Evolutionary conservation across 2,329 filamentous ascomycete genomes (phyloP).

Genomic region (Ascochyta clinopodiicola): DNA sequence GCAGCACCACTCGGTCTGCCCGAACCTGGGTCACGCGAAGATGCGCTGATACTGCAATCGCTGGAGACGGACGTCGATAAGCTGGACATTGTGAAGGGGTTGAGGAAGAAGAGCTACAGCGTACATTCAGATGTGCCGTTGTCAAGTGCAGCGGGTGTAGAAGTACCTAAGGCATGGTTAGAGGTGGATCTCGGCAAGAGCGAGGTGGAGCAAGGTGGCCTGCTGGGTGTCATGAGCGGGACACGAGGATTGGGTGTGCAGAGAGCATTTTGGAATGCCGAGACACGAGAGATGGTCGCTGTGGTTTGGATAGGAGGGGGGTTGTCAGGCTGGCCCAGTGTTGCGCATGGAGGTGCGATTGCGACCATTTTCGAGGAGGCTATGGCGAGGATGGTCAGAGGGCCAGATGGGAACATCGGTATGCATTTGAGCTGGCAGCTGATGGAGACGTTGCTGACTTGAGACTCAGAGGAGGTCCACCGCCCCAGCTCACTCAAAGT

Average conservation of each 20-base stretch:
- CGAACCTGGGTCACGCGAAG: slow-evolving; percentile 36
- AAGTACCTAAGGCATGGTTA: slow-evolving; percentile 37
- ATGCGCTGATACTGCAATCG: slow-evolving; percentile 35
- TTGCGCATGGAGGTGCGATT: slow-evolving; percentile 74
- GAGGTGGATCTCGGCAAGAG: slow-evolving; percentile 39
- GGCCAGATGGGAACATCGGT: slow-evolving; percentile 47
- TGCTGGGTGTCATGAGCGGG: slow-evolving; percentile 45
- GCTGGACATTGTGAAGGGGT: slow-evolving; percentile 41
- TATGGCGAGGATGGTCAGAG: slow-evolving; percentile 69
- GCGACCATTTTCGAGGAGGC: slow-evolving; percentile 74
- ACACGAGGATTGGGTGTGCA: slow-evolving; percentile 57
- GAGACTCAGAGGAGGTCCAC: slow-evolving; percentile 32
- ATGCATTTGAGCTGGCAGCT: slow-evolving; percentile 7
- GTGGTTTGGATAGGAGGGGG: slow-evolving; percentile 73
- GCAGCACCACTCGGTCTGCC: slow-evolving; percentile 35
- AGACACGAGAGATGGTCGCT: slow-evolving; percentile 64
- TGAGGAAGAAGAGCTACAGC: slow-evolving; percentile 38
- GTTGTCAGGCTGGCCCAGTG: slow-evolving; percentile 71
- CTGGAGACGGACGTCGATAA: slow-evolving; percentile 37
- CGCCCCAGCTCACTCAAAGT: slow-evolving; percentile 54
- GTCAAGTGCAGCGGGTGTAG: slow-evolving; percentile 20
- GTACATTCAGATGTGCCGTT: slow-evolving; percentile 34
- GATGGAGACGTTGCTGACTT: not conserved
- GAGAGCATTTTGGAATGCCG: slow-evolving; percentile 68
- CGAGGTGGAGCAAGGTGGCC: slow-evolving; percentile 27